Base-by-base conservation (phyloP, 169 alveolate genomes). In the Plasmodium gonderi region DNA sequence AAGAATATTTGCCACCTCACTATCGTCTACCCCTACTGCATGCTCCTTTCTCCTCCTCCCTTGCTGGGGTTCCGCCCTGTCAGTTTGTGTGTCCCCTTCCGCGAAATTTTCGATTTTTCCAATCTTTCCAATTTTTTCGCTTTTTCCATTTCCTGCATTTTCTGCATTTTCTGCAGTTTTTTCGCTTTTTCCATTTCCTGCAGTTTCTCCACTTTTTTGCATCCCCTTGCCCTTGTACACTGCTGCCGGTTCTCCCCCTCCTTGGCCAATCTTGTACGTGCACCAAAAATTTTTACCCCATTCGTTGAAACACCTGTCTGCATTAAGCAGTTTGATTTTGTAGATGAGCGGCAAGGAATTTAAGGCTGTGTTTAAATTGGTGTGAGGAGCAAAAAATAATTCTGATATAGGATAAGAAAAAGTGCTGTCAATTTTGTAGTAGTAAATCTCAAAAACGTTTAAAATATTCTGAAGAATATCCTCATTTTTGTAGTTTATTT, bases 341-440 rank as follows among this genome's bases (percentile, higher is more conserved):
- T 85, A 85, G 31, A 75, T 14, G 12, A 85, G 47, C 7, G 92
- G 92, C 31, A 85, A 65, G 72, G 42, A 47, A 40, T 85, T 85
- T 74, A 85, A 42, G 31, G 92, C 92, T 42, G 80, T 23, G 38
- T 85, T 33, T 75, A 85, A 85, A 75, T 85, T 74, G 47, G 65
- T 31, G 20, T 85, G 51, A 7, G 92, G 92, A 31, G 38, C 33
- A 60, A 85, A 85, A 29, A 85, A 67, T n/a, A 75, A 60, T 65
- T 85, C 33, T 12, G 92, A 85, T 12, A 85, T 42, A 4, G 8
- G n/a, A 75, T 85, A 85, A 29, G 87, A 31, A 85, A 85, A 85
- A 2, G 42, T n/a, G 14, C n/a, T 85, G 11, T 85, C 87, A 36
- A 85, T 36, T 42, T 85, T 72, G 38, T 75, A 85, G 36, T 85